These are phyloP conservation scores for Boletus pseudo-olivaceus DNA, from an alignment of 768 basidiomycete species.

Conservation along the genomic window DNA sequence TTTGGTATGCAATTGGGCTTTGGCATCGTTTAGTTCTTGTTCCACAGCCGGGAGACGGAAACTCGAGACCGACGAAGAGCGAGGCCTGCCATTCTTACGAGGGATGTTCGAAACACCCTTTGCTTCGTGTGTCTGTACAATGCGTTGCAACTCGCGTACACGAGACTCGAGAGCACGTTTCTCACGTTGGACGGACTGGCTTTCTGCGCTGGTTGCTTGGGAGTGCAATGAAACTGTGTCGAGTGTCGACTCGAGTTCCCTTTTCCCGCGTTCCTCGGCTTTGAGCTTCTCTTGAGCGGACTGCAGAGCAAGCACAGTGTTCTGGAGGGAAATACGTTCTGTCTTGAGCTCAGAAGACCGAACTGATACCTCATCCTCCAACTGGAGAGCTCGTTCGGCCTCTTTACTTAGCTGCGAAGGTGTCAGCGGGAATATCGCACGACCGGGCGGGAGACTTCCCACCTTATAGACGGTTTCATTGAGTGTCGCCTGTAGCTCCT, in stretches of 20 bases:
- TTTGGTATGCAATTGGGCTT: constrained; percentile 41
- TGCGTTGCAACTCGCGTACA: constrained; percentile 54
- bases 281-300: constrained; percentile 50
- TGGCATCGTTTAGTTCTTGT: constrained; percentile 50
- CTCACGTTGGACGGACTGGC: constrained; percentile 52
- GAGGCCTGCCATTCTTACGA: constrained; percentile 40
- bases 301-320: constrained; percentile 47
- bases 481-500: constrained; percentile 31
- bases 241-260: constrained; percentile 55
- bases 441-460: background rate
- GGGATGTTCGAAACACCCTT: constrained; percentile 29
- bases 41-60: constrained; percentile 50
- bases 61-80: constrained; percentile 59
- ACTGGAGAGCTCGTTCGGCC: constrained; percentile 49
- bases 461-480: constrained; percentile 40
- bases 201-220: constrained; percentile 40
- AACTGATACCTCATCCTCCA: constrained; percentile 49
- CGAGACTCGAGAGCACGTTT: constrained; percentile 54
- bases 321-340: constrained; percentile 50
- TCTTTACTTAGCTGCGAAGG: constrained; percentile 51
- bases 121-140: constrained; percentile 37
- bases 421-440: constrained; percentile 4
- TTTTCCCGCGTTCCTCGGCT: constrained; percentile 45
- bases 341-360: constrained; percentile 55
- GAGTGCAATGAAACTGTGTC: constrained; percentile 54